A percentile compares a stretch with the other conserved stretches of the same genome.
phyloP scores from a whole-genome alignment of 345 rosid genomes.

The Lepidium didymum region DNA sequence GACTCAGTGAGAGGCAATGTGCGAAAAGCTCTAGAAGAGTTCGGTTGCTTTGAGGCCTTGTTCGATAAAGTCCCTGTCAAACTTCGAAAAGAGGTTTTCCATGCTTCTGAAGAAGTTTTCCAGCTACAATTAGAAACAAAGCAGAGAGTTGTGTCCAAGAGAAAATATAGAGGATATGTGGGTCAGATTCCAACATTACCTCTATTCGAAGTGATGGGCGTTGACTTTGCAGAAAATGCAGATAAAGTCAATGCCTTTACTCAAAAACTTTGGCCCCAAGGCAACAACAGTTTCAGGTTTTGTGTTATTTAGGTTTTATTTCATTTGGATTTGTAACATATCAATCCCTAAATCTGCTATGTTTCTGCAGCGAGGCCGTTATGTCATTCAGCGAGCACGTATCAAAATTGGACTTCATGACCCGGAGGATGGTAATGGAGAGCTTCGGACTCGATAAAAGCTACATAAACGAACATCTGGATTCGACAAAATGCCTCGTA shows the following conservation, averaged over 20 bases:
- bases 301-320: background rate
- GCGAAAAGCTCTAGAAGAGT: slow-evolving; percentile 21
- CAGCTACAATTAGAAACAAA: slow-evolving; percentile 17
- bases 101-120: slow-evolving; percentile 4
- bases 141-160: slow-evolving; percentile 11
- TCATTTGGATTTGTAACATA: background rate
- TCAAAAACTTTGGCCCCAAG: slow-evolving; percentile 22
- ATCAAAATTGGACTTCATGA: slow-evolving; percentile 36
- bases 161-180: slow-evolving; percentile 11
- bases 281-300: slow-evolving; percentile 14
- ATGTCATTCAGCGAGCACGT: slow-evolving; percentile 15
- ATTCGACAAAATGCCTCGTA: slow-evolving; percentile 29
- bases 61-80: slow-evolving; percentile 18
- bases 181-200: slow-evolving; percentile 22
- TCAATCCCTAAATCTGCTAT: background rate
- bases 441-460: slow-evolving; percentile 35
- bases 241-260: slow-evolving; percentile 16
- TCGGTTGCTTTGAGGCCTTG: slow-evolving; percentile 24
- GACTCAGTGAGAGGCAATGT: slow-evolving; percentile 14
- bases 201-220: background rate
- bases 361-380: slow-evolving; percentile 22
- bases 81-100: slow-evolving; percentile 6
- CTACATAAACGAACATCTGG: slow-evolving; percentile 29
- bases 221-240: slow-evolving; percentile 10
- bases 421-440: slow-evolving; percentile 47